Evolutionary conservation across 352 stramenopile genomes (phyloP), one percentile per base, ranked within the genome.

Genomic region (Phytophthora multivora): DNA sequence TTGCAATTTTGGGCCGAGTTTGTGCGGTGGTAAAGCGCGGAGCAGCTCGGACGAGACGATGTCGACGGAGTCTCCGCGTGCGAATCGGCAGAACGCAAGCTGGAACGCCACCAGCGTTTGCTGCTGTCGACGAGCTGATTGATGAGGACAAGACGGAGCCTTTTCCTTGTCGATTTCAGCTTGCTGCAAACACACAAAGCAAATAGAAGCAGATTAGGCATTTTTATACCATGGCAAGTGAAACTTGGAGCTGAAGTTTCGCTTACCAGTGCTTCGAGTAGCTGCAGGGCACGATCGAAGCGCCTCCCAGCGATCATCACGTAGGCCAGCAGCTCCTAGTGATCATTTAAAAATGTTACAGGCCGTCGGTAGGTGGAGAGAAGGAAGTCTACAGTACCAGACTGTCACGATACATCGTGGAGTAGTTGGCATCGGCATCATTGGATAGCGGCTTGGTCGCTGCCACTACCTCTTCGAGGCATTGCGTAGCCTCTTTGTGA

Each of bases 251-350:
- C 4, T 23, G 21, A 23, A 23, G 21, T 23, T 23, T 23, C 23
- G 15, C 18, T n/a, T 62, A 74, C 69, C 64, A 74, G 26, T 21
- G 48, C 21, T 4, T 72, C 43, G 21, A 66, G 45, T 13, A 82
- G 31, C 21, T 59, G 33, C 43, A 63, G 57, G n/a, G 67, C 71
- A 21, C 68, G 67, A 28, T 71, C 52, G 21, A 71, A 66, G 6
- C 60, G 48, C 4, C 53, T 58, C 5, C 36, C 52, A 4, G 62
- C 60, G 12, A 79, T 63, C 33, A 73, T 51, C 19, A 83, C 47
- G 30, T 89, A 70, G n/a, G 66, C 70, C 8, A 86, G 50, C 18
- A 87, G 65, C 43, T 87, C 77, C 75, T 88, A 46, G 0, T 21
- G 5, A 21, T 5, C 10, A 26, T 35, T 13, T 18, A 31, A 16